These are phyloP conservation scores for Eustoma russellianum DNA, from an alignment of 257 asterid species.

Conservation along the genomic window DNA sequence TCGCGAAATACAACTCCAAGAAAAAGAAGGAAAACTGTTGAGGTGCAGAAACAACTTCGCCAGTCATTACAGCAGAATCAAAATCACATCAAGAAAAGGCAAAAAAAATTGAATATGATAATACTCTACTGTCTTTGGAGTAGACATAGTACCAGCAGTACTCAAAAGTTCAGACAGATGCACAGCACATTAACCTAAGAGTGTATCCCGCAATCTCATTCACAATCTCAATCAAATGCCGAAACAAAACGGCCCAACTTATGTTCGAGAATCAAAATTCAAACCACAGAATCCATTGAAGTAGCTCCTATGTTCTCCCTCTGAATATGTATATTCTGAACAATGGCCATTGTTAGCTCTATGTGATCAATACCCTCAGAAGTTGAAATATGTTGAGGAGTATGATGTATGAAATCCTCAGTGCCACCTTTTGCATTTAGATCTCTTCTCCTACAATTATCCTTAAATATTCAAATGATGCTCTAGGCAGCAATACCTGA, in stretches of 20 bases:
- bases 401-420: slow-evolving; percentile 23
- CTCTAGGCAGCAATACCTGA: slow-evolving; percentile 84
- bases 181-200: slow-evolving; percentile 39
- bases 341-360: slow-evolving; percentile 43
- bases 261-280: slow-evolving; percentile 34
- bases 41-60: slow-evolving; percentile 22
- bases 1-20: slow-evolving; percentile 38
- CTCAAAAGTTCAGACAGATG: slow-evolving; percentile 35
- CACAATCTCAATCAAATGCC: slow-evolving; percentile 12
- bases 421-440: slow-evolving; percentile 28
- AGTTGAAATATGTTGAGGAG: slow-evolving; percentile 39
- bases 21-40: slow-evolving; percentile 15
- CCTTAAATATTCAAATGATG: slow-evolving; percentile 29
- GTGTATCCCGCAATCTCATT: slow-evolving; percentile 56
- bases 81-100: slow-evolving; percentile 15
- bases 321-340: slow-evolving; percentile 21
- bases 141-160: slow-evolving; percentile 26
- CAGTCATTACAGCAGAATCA: slow-evolving; percentile 34
- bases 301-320: slow-evolving; percentile 11
- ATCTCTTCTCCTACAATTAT: slow-evolving; percentile 54
- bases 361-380: slow-evolving; percentile 31
- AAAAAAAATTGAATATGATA: slow-evolving; percentile 28
- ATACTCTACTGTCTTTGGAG: slow-evolving; percentile 32
- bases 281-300: slow-evolving; percentile 30
- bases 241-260: slow-evolving; percentile 34